A percentile compares a stretch with the other conserved stretches of the same genome.
Conservation (phyloP, 2,329 filamentous ascomycete species). For the Ophiostoma triangulosporum region DNA sequence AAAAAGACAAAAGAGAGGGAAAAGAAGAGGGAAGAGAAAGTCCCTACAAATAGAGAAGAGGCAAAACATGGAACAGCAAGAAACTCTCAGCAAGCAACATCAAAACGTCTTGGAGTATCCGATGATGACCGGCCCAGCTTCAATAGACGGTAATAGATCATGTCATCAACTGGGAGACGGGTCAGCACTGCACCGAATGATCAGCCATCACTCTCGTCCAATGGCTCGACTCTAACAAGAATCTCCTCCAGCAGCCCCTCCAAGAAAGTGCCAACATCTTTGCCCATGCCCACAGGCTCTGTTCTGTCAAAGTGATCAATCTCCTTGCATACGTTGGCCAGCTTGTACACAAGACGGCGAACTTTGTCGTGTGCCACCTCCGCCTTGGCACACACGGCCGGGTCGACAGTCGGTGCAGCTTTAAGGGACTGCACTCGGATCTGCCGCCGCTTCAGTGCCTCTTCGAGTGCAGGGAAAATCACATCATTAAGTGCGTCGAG, state of each 20-base stretch:
- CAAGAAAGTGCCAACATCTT: conserved; percentile 75
- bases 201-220: conserved; percentile 42
- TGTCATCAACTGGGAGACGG: too few species aligned
- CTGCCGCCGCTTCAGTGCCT: conserved; percentile 71
- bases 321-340: conserved; percentile 72
- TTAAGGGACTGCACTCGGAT: conserved; percentile 43
- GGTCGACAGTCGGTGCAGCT: conserved; percentile 10
- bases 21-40: background rate
- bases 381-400: conserved; percentile 36
- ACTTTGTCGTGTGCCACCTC: conserved; percentile 70
- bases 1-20: background rate
- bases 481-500: conserved; percentile 82
- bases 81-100: background rate
- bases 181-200: background rate
- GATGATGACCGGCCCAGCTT: too few species aligned
- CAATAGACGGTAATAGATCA: too few species aligned
- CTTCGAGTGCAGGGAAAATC: conserved; percentile 82
- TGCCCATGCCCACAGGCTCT: conserved; percentile 85
- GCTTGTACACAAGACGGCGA: conserved; percentile 65
- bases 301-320: conserved; percentile 80
- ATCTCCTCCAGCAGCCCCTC: conserved; percentile 92
- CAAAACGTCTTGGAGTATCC: too few species aligned
- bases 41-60: background rate
- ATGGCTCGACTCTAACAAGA: conserved; percentile 76
- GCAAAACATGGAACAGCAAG: background rate